Base-by-base conservation (phyloP, 106 monocot genomes). In the Platanthera zijinensis region DNA sequence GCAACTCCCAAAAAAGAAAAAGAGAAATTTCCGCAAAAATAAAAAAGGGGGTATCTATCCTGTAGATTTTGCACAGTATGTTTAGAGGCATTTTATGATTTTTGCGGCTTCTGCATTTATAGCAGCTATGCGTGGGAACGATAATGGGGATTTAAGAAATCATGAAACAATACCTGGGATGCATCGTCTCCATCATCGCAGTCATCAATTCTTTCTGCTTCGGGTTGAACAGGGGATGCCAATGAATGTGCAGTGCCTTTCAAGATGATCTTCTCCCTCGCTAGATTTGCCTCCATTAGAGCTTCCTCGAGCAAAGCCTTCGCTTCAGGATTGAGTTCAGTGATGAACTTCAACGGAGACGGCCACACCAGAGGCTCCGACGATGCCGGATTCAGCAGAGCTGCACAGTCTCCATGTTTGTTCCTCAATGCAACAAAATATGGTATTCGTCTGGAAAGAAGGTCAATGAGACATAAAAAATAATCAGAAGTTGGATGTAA, bases 311-410 rank as follows among this genome's bases (percentile, higher is more conserved):
- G 70, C 52, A 88, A 77, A 46, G 50, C 49, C 59, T 88, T 88
- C 21, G 85, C 88, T 45, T 85, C 88, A 28, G 74, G 52, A 75
- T 83, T 72, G 7, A 88, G 83, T 63, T 85, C 83, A 48, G 83
- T 85, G 50, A 88, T 85, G 69, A 88, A 88, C 80, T 88, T 88
- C 53, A 88, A 46, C 10, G 84, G 78, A 71, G 88, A 85, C 30
- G 88, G 88, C 88, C 88, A 88, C 71, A 88, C 82, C 7, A 88
- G 77, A 45, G 88, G 88, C 71, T 85, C 85, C 19, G 88, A 82
- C 13, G 88, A 82, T 32, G 84, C 75, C 19, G 88, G 88, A 67
- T 88, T 85, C 47, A 88, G 80, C 47, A 88, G 69, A 8, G 88
- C 82, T 2, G 88, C 88, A 69, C 88, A 88, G 48, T 80, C 80